Conservation (phyloP, 2,329 filamentous ascomycete genomes). For the Phialophora verrucosa region DNA sequence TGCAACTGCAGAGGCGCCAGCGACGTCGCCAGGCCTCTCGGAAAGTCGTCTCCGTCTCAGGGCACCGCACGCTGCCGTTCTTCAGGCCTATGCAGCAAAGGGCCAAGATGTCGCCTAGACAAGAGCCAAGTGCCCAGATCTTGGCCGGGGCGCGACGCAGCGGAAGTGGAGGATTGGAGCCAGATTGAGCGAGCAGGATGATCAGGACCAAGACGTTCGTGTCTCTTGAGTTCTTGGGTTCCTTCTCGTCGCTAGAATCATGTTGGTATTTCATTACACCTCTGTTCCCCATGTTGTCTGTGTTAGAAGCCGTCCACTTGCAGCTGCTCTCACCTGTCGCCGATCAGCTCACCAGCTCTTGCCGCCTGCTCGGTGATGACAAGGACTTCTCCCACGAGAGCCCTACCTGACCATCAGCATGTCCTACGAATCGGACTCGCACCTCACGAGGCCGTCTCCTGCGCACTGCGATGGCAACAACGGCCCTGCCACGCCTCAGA, state of each 20-base stretch:
- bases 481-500: conserved; percentile 14
- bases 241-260: conserved; percentile 28
- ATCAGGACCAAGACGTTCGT: conserved; percentile 25
- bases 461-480: conserved; percentile 23
- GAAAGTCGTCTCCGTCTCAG: conserved; percentile 1
- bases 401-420: conserved; percentile 20
- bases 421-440: conserved; percentile 22
- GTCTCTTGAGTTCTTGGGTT: conserved; percentile 21
- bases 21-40: not conserved
- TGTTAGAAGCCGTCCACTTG: conserved; percentile 26
- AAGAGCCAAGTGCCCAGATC: conserved; percentile 23
- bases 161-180: conserved; percentile 24
- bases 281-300: conserved; percentile 32
- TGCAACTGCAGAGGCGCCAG: conserved; percentile 1
- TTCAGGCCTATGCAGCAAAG: conserved; percentile 1
- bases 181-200: conserved; percentile 24
- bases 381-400: conserved; percentile 11
- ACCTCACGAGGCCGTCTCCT: conserved; percentile 32
- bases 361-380: conserved; percentile 26
- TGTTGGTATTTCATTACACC: conserved; percentile 30
- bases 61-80: conserved; percentile 13
- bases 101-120: conserved; percentile 23
- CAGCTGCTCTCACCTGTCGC: conserved; percentile 9
- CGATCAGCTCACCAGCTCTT: conserved; percentile 17
- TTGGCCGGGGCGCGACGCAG: conserved; percentile 25